A percentile compares a stretch with the other conserved stretches of the same genome.
Conservation (phyloP, 257 asterid genomes). For the Jacaranda mimosifolia region DNA sequence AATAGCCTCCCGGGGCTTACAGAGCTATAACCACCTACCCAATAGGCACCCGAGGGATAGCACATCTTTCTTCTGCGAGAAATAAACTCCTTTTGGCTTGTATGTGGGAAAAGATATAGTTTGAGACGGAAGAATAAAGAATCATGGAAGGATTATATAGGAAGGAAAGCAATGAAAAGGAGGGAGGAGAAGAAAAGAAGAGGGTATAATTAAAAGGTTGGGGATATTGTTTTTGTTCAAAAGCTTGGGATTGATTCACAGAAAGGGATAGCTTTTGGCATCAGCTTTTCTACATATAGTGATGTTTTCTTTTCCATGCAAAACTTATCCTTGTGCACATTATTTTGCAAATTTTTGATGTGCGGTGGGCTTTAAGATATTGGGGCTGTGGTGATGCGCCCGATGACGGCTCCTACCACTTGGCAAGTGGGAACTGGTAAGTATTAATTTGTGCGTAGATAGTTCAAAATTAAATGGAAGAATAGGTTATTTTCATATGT, state of each 20-base stretch:
- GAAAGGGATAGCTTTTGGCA: conserved; percentile 45
- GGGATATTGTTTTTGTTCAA: no score
- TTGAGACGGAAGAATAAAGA: conserved; percentile 29
- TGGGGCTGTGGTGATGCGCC: conserved; percentile 33
- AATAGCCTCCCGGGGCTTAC: conserved; percentile 15
- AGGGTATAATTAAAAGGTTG: conserved; percentile 23
- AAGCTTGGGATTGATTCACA: conserved; percentile 46
- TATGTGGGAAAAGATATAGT: conserved; percentile 8
- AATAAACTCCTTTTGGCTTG: not conserved
- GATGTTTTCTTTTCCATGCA: conserved; percentile 43
- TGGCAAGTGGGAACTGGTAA: conserved; percentile 33
- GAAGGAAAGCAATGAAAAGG: conserved; percentile 33
- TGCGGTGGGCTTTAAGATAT: not conserved
- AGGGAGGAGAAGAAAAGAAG: conserved; percentile 33
- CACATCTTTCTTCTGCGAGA: conserved; percentile 45
- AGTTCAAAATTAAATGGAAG: not conserved
- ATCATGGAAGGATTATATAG: conserved; percentile 43
- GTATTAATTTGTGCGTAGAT: conserved; percentile 4
- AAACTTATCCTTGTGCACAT: conserved; percentile 43
- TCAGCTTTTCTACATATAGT: conserved; percentile 4
- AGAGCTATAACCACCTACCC: conserved; percentile 29
- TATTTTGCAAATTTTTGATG: conserved; percentile 14
- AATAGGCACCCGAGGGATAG: conserved; percentile 40
- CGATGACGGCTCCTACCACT: conserved; percentile 31
- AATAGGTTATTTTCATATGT: not conserved